Conservation (phyloP, 768 basidiomycete genomes). For the Termitomyces sp. region DNA sequence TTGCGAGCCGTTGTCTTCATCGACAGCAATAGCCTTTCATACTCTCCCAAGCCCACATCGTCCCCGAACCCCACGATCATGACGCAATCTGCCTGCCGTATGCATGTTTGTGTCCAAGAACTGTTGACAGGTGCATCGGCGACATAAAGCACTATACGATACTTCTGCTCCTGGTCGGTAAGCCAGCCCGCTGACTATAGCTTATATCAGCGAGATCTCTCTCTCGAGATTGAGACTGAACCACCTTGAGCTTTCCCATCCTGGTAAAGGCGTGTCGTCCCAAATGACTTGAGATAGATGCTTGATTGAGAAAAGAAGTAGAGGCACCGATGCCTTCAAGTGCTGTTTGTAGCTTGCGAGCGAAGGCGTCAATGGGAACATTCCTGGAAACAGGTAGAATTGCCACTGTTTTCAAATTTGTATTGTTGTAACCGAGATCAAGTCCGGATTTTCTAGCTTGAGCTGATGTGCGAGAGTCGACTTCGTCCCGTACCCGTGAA, state of each 20-base stretch:
- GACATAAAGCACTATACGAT: slow-evolving; percentile 90
- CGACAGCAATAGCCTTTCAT: slow-evolving; percentile 86
- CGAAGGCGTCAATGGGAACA: slow-evolving; percentile 87
- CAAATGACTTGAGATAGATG: slow-evolving; percentile 85
- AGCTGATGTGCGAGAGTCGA: slow-evolving; percentile 54
- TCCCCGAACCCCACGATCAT: slow-evolving; percentile 95
- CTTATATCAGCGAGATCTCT: neutral
- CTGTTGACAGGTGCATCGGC: slow-evolving; percentile 93
- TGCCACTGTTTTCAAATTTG: slow-evolving; percentile 91
- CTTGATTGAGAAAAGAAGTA: slow-evolving; percentile 91
- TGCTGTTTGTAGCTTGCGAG: slow-evolving; percentile 81
- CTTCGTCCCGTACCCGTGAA: slow-evolving; percentile 80
- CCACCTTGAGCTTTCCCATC: slow-evolving; percentile 96
- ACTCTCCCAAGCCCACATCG: slow-evolving; percentile 87
- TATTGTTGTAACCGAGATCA: slow-evolving; percentile 73
- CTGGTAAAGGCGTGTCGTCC: slow-evolving; percentile 93
- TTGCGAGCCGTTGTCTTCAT: slow-evolving; percentile 99
- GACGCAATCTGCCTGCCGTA: slow-evolving; percentile 94
- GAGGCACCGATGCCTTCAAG: slow-evolving; percentile 92
- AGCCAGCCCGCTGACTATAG: slow-evolving; percentile 67
- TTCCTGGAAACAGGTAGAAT: slow-evolving; percentile 83
- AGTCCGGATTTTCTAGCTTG: slow-evolving; percentile 46
- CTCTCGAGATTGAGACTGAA: slow-evolving; percentile 17
- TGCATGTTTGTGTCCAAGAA: slow-evolving; percentile 98
- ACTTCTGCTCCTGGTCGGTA: slow-evolving; percentile 92